Conservation (phyloP, 345 rosid genomes). For the Noccaea bulbosa region DNA sequence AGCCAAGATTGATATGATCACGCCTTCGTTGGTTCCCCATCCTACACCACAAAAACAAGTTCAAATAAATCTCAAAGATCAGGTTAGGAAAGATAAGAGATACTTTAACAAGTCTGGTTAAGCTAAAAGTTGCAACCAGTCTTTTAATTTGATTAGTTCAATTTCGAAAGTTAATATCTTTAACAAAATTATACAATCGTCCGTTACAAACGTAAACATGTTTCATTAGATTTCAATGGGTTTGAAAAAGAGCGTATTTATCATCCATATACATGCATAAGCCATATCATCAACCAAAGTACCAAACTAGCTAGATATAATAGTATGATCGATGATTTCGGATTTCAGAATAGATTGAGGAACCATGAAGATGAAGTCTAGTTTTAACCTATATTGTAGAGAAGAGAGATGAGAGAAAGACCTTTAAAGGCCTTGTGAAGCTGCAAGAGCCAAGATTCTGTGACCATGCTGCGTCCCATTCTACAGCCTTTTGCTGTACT, state of each 20-base stretch:
- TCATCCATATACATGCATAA: not conserved
- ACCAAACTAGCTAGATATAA: slow-evolving; percentile 26
- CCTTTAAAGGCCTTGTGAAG: slow-evolving; percentile 85
- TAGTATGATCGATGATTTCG: not conserved
- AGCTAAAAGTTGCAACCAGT: too few relatives aligned
- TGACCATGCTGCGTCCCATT: slow-evolving; percentile 84
- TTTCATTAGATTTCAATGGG: not conserved
- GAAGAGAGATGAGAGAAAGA: slow-evolving; percentile 23
- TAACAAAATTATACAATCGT: not conserved
- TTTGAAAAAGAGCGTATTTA: not conserved
- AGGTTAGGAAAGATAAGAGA: too few relatives aligned
- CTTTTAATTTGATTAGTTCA: too few relatives aligned
- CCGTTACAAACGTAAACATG: slow-evolving; percentile 21
- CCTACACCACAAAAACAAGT: slow-evolving; percentile 52
- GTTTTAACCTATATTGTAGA: not conserved
- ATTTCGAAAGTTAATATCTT: not conserved
- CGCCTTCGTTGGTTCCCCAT: slow-evolving; percentile 87
- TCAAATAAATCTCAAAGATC: too few relatives aligned
- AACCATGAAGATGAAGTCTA: slow-evolving; percentile 24
- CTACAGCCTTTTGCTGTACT: slow-evolving; percentile 84
- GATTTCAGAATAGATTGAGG: not conserved
- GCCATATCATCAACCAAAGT: slow-evolving; percentile 21
- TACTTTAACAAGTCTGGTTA: too few relatives aligned
- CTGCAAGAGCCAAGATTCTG: slow-evolving; percentile 76
- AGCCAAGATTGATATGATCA: slow-evolving; percentile 81